phyloP scores from a whole-genome alignment of 2,329 filamentous ascomycete species.

The Myriangium duriaei region DNA sequence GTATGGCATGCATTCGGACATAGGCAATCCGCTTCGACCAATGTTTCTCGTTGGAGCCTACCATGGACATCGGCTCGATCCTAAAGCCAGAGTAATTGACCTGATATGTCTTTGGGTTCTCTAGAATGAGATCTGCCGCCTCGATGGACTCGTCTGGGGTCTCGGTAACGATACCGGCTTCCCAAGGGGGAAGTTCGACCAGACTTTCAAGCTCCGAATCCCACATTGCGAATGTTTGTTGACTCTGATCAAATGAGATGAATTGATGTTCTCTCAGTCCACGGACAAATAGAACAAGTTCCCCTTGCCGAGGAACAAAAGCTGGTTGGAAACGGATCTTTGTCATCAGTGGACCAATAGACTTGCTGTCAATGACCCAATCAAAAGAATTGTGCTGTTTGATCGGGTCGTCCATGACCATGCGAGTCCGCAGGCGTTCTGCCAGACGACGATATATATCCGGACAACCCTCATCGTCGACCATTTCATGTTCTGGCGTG shows the following conservation, averaged over 20 bases:
- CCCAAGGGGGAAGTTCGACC: constrained; percentile 35
- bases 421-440: constrained; percentile 32
- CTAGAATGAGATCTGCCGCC: constrained; percentile 34
- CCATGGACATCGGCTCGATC: constrained; percentile 43
- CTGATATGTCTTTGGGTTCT: constrained; percentile 27
- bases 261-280: constrained; percentile 19
- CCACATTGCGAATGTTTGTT: constrained; percentile 19
- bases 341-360: constrained; percentile 30
- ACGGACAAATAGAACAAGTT: constrained; percentile 43
- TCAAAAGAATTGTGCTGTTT: constrained; percentile 41
- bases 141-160: constrained; percentile 30
- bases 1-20: constrained; percentile 39
- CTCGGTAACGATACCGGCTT: constrained; percentile 45
- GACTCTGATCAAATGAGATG: constrained; percentile 20
- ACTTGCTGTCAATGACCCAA: constrained; percentile 40
- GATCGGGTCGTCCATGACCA: constrained; percentile 33
- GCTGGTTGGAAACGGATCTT: constrained; percentile 32
- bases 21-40: constrained; percentile 43
- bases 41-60: constrained; percentile 34
- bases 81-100: constrained; percentile 43
- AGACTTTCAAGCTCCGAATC: constrained; percentile 20
- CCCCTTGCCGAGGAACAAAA: constrained; percentile 43
- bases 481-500: constrained; percentile 7
- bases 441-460: constrained; percentile 41
- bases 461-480: constrained; percentile 41